phyloP scores from a whole-genome alignment of 169 alveolate species.

The Perkinsus chesapeaki region DNA sequence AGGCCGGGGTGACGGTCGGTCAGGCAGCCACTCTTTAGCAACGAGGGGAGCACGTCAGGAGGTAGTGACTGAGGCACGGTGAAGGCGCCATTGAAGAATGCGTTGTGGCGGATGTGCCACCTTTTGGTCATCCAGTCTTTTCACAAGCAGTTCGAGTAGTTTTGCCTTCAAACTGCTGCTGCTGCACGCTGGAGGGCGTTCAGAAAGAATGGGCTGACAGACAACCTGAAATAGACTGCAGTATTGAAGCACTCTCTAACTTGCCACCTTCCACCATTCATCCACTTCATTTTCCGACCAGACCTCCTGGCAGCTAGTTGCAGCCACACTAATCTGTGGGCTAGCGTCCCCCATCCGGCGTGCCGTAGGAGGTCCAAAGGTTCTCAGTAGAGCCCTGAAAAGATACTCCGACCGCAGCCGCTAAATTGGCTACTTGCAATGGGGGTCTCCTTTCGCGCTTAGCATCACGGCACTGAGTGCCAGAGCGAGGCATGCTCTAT shows the following conservation, averaged over 20 bases:
- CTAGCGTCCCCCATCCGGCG: neutral
- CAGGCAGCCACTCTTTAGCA: neutral
- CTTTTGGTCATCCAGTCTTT: neutral
- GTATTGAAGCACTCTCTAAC: neutral
- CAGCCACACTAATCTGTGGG: neutral
- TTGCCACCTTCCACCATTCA: neutral
- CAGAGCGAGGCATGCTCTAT: neutral
- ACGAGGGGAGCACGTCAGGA: neutral
- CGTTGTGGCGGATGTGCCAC: neutral
- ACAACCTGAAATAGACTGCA: neutral
- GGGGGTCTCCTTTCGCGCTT: neutral
- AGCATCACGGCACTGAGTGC: neutral
- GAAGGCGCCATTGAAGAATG: neutral
- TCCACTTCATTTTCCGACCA: neutral
- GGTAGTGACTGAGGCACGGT: neutral
- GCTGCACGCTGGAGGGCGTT: neutral
- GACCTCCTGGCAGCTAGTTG: neutral
- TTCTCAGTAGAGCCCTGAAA: neutral
- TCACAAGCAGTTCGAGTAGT: neutral
- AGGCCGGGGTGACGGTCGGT: neutral
- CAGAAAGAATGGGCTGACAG: neutral
- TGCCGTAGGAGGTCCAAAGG: neutral
- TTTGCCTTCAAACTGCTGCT: neutral
- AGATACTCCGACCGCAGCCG: neutral
- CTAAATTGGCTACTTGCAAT: neutral